Evolutionary conservation across 192 early-diverging fungal genomes (phyloP), one percentile per base, ranked within the genome.

Genomic region (Kickxella alabastrina): DNA sequence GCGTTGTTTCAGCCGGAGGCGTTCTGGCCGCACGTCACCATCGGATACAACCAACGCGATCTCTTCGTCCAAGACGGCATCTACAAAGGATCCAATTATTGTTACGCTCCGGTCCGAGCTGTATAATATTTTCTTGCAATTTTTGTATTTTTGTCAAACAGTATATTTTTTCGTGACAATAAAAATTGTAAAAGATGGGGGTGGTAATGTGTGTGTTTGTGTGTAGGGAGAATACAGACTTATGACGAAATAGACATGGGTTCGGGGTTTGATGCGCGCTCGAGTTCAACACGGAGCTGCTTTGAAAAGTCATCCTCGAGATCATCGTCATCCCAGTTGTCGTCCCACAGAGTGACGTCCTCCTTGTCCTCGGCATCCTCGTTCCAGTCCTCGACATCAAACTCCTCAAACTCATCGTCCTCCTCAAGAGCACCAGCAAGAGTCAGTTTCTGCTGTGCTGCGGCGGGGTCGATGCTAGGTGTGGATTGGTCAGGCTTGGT

Each of bases 381-480:
- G 37, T 82, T 82, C 89, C 91, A 92, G 62, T 92, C 91, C 79
- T 95, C 89, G 22, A 78, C 80, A 40, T 79, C 76, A 77, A 95
- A 95, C 65, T 95, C 92, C 62, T 95, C 91, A 77, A 95, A 95
- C 57, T 95, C 92, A 57, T 95, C 92, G 78, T 95, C 92, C 47
- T 92, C 91, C 59, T 90, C 88, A 34, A 92, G 71, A n/a, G 79
- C 76, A 17, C 81, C 79, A 14, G 87, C 56, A 41, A 83, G 82
- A 25, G 87, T 80, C 24, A 45, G 32, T 42, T 58, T 62, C 34
- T 63, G 45, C 37, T 40, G 13, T 25, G n/a, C n/a, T n/a, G n/a
- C n/a, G n/a, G n/a, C n/a, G 35, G 12, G 12, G 35, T n/a, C 7
- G 12, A n/a, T n/a, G 41, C 18, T 51, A 6, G 40, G 5, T 7